These are phyloP conservation scores for Daphne laureola DNA, from an alignment of 441 rosid species.

Conservation along the genomic window DNA sequence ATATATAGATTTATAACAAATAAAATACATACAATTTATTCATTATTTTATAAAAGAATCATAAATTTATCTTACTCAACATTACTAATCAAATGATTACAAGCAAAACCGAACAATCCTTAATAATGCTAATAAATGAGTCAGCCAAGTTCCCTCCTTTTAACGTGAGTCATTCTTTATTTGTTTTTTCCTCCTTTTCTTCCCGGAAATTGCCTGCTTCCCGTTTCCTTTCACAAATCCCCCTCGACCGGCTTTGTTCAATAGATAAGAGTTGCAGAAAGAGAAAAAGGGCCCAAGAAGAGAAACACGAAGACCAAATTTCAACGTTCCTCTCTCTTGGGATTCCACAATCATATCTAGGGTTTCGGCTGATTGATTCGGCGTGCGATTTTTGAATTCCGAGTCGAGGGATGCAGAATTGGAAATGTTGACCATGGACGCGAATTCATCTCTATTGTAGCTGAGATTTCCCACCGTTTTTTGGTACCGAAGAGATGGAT, in stretches of 20 bases:
- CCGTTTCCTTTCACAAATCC: slow-evolving; percentile 20
- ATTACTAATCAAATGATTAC: too few species aligned
- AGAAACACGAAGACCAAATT: neutral
- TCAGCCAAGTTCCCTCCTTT: too few species aligned
- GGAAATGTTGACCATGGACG: slow-evolving; percentile 43
- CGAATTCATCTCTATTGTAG: slow-evolving; percentile 29
- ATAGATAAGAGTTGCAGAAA: slow-evolving; percentile 17
- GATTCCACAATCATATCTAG: slow-evolving; percentile 29
- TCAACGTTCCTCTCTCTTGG: slow-evolving; percentile 4
- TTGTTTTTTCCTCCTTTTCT: too few species aligned
- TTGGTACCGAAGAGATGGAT: slow-evolving; percentile 41
- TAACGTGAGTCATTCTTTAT: too few species aligned
- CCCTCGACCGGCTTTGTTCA: slow-evolving; percentile 29
- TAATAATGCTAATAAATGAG: too few species aligned
- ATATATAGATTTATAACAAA: too few species aligned
- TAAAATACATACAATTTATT: too few species aligned
- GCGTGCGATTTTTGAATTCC: too few species aligned
- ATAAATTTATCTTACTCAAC: too few species aligned
- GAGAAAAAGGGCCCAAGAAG: neutral
- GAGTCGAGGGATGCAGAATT: slow-evolving; percentile 9
- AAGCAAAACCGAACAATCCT: too few species aligned
- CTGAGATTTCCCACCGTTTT: slow-evolving; percentile 55
- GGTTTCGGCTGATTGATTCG: slow-evolving; percentile 22
- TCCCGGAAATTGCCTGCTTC: slow-evolving; percentile 23
- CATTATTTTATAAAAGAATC: too few species aligned